phyloP scores from a whole-genome alignment of 176 grass and related monocot genomes.

The Cocos nucifera region DNA sequence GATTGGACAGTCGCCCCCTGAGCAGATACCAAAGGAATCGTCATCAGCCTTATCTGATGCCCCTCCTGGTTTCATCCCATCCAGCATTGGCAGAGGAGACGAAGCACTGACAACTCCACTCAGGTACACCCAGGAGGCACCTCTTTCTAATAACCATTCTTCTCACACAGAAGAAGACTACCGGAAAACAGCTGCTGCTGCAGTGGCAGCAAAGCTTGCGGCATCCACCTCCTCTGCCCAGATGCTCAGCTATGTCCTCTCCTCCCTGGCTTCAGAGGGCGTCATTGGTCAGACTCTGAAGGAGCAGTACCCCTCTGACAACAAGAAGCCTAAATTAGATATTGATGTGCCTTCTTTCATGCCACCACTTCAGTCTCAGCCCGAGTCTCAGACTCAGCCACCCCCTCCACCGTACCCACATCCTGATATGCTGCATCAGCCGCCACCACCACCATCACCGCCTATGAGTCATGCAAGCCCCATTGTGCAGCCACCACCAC shows the following conservation, averaged over 20 bases:
- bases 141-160: background rate
- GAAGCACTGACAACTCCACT: conserved; percentile 29
- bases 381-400: background rate
- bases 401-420: conserved; percentile 29
- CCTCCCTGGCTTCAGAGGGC: conserved; percentile 36
- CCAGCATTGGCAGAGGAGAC: conserved; percentile 21
- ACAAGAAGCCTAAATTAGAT: conserved; percentile 37
- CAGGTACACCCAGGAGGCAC: conserved; percentile 26
- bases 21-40: conserved; percentile 12
- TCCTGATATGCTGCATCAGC: conserved; percentile 35
- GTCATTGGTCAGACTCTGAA: conserved; percentile 24
- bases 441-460: conserved; percentile 31
- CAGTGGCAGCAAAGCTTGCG: conserved; percentile 31
- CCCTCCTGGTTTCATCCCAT: conserved; percentile 11
- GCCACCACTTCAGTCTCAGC: conserved; percentile 10
- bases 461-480: conserved; percentile 15
- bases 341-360: conserved; percentile 19
- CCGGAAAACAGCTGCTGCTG: conserved; percentile 22
- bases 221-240: conserved; percentile 25
- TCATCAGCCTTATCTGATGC: conserved; percentile 15
- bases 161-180: conserved; percentile 8
- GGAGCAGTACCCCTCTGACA: conserved; percentile 17
- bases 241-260: conserved; percentile 24
- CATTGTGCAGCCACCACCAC: background rate
- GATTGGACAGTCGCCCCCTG: conserved; percentile 17